These are phyloP conservation scores for Carex cristatella DNA, from an alignment of 176 grass and related monocot species.

Conservation along the genomic window DNA sequence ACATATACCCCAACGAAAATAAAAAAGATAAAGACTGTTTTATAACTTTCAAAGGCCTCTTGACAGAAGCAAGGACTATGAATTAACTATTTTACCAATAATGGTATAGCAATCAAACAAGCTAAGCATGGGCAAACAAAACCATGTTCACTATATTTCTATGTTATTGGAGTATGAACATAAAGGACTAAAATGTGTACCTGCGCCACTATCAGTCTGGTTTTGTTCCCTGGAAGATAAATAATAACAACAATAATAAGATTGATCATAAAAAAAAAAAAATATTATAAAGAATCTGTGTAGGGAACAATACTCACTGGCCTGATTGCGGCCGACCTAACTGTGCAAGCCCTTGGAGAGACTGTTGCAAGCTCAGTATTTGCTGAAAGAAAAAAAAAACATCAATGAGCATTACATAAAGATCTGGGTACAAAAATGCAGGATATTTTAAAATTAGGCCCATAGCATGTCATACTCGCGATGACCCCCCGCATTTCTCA, in stretches of 20 bases:
- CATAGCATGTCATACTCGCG: neutral
- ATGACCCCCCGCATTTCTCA: neutral
- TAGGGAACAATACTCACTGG: conserved; percentile 48
- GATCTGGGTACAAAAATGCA: neutral
- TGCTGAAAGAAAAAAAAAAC: conserved; percentile 37
- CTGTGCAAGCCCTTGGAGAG: conserved; percentile 44
- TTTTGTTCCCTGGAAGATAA: conserved; percentile 55
- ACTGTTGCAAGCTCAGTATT: conserved; percentile 80
- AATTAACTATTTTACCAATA: neutral
- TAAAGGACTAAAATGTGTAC: conserved; percentile 27
- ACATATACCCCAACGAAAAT: neutral
- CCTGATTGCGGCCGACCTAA: conserved; percentile 55
- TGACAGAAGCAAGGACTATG: neutral
- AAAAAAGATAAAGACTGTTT: neutral
- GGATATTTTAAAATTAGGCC: neutral
- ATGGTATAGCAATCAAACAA: neutral
- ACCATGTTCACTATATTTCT: neutral
- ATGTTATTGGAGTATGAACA: neutral
- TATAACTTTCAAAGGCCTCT: neutral
- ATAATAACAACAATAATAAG: conserved; percentile 22
- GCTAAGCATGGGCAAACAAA: neutral
- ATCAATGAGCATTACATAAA: neutral
- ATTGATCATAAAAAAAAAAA: neutral
- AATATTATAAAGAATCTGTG: neutral
- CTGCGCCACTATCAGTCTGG: conserved; percentile 49